Conservation (phyloP, 495 filamentous ascomycete genomes). For the Astrothelium subdiscretum region DNA sequence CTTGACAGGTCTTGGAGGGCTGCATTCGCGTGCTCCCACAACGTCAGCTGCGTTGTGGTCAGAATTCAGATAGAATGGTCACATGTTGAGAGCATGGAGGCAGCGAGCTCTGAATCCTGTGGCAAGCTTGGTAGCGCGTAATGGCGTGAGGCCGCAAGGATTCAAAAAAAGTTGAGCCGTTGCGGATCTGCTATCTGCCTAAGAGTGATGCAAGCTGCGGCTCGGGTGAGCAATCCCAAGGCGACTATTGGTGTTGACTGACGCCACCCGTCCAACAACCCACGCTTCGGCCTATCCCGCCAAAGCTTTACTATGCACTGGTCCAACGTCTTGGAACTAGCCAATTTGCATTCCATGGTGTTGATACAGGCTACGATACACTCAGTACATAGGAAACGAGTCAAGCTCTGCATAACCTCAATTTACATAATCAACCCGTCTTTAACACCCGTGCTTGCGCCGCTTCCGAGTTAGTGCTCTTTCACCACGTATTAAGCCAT, state of each 20-base stretch:
- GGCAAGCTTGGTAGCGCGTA: neutral
- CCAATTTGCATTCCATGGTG: neutral
- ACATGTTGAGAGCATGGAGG: neutral
- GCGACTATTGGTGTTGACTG: neutral
- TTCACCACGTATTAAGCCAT: neutral
- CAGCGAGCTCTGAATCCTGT: neutral
- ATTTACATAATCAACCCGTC: neutral
- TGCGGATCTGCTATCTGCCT: neutral
- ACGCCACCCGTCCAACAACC: neutral
- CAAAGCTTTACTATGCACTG: neutral
- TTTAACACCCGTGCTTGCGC: neutral
- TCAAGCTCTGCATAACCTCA: neutral
- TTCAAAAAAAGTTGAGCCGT: neutral
- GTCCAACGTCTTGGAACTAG: neutral
- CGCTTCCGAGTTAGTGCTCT: neutral
- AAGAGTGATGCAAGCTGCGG: neutral
- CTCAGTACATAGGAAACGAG: neutral
- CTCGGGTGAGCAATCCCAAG: neutral
- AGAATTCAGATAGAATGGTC: neutral
- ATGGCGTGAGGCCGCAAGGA: neutral
- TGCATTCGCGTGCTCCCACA: conserved; percentile 3
- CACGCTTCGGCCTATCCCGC: neutral
- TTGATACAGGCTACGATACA: neutral
- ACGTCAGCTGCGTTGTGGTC: conserved; percentile 1
- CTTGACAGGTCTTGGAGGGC: neutral